Evolutionary conservation across 176 grass and related monocot species (phyloP), one percentile per base, ranked within the genome.

Genomic region (Carex pumila): DNA sequence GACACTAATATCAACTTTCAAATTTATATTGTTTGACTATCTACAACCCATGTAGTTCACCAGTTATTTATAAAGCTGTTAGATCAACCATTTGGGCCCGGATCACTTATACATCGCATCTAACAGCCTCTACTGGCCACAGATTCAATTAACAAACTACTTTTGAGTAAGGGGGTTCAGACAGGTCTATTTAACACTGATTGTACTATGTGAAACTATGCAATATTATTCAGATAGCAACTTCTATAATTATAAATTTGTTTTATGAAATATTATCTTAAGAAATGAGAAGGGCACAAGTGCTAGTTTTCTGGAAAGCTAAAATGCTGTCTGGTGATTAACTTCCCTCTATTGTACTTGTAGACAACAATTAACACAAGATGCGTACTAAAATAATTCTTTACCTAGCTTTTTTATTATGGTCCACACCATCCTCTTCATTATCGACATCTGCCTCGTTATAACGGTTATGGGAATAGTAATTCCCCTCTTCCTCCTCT

Each of bases 401-500:
- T 67, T 88, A 93, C 91, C 96, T 92, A 87, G 53, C 18, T 68
- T 95, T 93, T 74, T 82, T 89, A 70, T 50, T 72, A 79, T 72
- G 85, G 60, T 37, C 88, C 76, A 47, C 77, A 74, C 90, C 89
- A 19, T 89, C 89, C 3, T 95, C 86, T 88, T 93, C 88, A 67
- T 80, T 87, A 83, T 71, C 88, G 79, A 59, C 82, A 63, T 70
- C 85, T 84, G 41, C 89, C 62, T 64, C 81, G 7, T 65, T 69
- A 55, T 83, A 83, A 66, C 9, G 61, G 22, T 68, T 25, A 52
- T 6, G 61, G 13, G 81, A 83, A 90, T 91, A 95, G 41, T 85
- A 90, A 83, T 92, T 93, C 82, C 91, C 89, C 89, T 94, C 92
- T 74, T 93, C 95, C 54, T 90, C 96, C 45, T 93, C 96, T 2